phyloP scores from a whole-genome alignment of 495 filamentous ascomycete genomes.

The Hyaloscypha bicolor region DNA sequence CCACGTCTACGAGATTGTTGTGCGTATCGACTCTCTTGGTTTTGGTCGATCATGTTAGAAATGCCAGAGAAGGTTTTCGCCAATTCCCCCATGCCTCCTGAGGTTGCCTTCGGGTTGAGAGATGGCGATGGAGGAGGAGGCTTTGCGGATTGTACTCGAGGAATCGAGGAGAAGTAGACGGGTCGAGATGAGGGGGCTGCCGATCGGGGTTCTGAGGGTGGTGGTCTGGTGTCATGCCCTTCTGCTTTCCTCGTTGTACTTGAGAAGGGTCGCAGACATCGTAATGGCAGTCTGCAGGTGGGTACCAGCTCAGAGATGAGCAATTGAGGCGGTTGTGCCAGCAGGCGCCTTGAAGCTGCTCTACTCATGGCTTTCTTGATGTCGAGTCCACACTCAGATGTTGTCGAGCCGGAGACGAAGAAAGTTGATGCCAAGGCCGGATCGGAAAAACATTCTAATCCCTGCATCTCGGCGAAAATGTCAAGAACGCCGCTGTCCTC shows the following conservation, averaged over 20 bases:
- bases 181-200: conserved; percentile 10
- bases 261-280: conserved; percentile 47
- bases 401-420: conserved; percentile 3
- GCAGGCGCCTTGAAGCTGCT: conserved; percentile 44
- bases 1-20: background rate
- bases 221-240: conserved; percentile 24
- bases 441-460: conserved; percentile 11
- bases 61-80: background rate
- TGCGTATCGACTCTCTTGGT: background rate
- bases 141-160: conserved; percentile 6
- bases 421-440: conserved; percentile 31
- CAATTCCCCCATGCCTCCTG: background rate
- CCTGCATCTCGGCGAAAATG: conserved; percentile 28
- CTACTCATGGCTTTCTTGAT: conserved; percentile 42
- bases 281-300: conserved; percentile 31
- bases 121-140: conserved; percentile 17
- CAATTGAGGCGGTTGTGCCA: conserved; percentile 44
- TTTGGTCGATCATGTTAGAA: background rate
- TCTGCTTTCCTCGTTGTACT: conserved; percentile 34
- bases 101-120: conserved; percentile 22
- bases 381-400: background rate
- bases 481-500: conserved; percentile 22
- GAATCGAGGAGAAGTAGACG: conserved; percentile 2
- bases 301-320: conserved; percentile 32
- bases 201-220: conserved; percentile 6